phyloP scores from a whole-genome alignment of 2,329 filamentous ascomycete species.

The Ramichloridium luteum region DNA sequence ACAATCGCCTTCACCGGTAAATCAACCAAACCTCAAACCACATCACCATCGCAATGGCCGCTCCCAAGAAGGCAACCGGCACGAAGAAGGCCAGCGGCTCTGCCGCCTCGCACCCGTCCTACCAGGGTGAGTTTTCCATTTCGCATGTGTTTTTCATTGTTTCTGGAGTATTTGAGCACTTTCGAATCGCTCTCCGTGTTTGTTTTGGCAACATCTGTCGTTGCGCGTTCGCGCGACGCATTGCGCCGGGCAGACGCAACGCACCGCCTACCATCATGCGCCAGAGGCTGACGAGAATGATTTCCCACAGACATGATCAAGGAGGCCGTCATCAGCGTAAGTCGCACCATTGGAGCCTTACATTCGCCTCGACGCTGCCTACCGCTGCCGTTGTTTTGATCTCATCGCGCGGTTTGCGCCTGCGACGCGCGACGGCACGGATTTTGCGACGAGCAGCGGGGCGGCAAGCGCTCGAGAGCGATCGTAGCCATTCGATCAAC shows the following conservation, averaged over 20 bases:
- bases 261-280: conserved; percentile 14
- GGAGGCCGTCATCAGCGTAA: conserved; percentile 58
- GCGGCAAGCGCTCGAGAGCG: too few relatives aligned
- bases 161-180: conserved; percentile 1
- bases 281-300: conserved; percentile 41
- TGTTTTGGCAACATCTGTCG: conserved; percentile 1
- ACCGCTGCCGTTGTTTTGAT: neutral
- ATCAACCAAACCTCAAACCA: neutral
- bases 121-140: conserved; percentile 46
- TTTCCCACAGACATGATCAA: conserved; percentile 54
- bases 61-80: conserved; percentile 14
- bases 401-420: conserved; percentile 1
- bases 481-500: too few relatives aligned
- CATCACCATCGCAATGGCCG: conserved; percentile 10
- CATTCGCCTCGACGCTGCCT: neutral
- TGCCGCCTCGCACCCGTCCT: conserved; percentile 48
- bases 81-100: conserved; percentile 45
- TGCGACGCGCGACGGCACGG: conserved; percentile 2
- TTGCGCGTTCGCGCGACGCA: conserved; percentile 23
- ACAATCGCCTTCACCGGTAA: too few relatives aligned
- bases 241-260: too few relatives aligned
- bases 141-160: conserved; percentile 27
- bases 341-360: conserved; percentile 33
- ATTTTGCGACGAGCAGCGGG: too few relatives aligned
- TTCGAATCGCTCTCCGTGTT: too few relatives aligned